Evolutionary conservation across 2,329 filamentous ascomycete genomes (phyloP).

Genomic region (Canariomyces notabilis): DNA sequence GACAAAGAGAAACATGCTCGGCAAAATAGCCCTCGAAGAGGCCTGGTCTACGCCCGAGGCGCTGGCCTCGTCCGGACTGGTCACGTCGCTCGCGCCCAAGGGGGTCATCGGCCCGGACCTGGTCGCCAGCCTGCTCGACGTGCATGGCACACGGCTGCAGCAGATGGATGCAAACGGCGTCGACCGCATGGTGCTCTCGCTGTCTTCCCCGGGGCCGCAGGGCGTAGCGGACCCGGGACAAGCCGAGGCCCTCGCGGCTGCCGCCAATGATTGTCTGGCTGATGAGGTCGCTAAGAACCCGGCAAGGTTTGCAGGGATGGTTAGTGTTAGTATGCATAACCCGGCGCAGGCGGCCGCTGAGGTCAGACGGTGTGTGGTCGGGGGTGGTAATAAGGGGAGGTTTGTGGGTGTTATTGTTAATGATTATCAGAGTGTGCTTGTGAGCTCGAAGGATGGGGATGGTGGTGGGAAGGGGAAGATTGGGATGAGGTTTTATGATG

Average conservation of each 20-base stretch:
- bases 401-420: conserved; percentile 60
- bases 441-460: background rate
- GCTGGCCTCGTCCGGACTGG: conserved; percentile 15
- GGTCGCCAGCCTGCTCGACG: conserved; percentile 22
- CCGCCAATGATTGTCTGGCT: conserved; percentile 21
- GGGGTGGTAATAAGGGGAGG: conserved; percentile 49
- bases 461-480: conserved; percentile 47
- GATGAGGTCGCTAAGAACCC: conserved; percentile 19
- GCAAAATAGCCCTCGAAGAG: conserved; percentile 24
- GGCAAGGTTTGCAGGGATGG: conserved; percentile 19
- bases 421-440: conserved; percentile 52
- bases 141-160: conserved; percentile 20
- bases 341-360: conserved; percentile 32
- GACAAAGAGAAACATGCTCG: conserved; percentile 18
- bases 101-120: conserved; percentile 23
- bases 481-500: conserved; percentile 60
- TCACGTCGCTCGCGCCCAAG: conserved; percentile 20
- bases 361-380: conserved; percentile 47
- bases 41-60: conserved; percentile 24
- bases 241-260: conserved; percentile 18
- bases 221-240: conserved; percentile 16
- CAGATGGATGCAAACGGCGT: conserved; percentile 25
- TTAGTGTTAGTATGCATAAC: conserved; percentile 23
- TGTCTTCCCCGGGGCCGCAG: conserved; percentile 21
- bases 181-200: conserved; percentile 23